Conservation (phyloP, 176 grass and related monocot genomes). For the Triticum timopheevii region DNA sequence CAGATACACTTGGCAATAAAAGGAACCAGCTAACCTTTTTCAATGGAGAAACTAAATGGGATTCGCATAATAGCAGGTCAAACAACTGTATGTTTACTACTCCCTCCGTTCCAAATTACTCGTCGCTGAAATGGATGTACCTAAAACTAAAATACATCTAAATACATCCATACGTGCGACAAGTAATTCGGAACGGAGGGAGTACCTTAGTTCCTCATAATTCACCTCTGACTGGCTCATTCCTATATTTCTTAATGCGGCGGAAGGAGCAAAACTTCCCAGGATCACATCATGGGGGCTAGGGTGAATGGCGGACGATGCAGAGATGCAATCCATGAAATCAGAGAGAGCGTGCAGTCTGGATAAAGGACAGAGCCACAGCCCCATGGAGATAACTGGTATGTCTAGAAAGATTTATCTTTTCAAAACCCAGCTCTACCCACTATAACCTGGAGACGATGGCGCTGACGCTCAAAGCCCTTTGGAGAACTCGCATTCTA, state of each 20-base stretch:
- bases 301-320: background rate
- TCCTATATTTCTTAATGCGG: background rate
- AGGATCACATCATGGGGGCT: background rate
- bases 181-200: too few relatives aligned
- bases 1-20: background rate
- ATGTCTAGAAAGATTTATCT: background rate
- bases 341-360: background rate
- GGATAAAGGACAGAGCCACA: background rate
- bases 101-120: too few relatives aligned
- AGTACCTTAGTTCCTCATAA: background rate
- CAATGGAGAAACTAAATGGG: background rate
- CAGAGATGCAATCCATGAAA: background rate
- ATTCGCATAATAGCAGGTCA: background rate
- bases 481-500: background rate
- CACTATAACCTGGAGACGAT: background rate
- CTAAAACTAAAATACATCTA: too few relatives aligned
- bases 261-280: background rate
- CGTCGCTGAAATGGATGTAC: too few relatives aligned
- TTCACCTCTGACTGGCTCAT: background rate
- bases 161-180: too few relatives aligned
- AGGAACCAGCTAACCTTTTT: background rate
- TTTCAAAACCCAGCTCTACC: background rate
- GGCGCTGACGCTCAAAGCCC: background rate
- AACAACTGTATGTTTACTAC: background rate
- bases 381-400: background rate